Evolutionary conservation across 2,329 filamentous ascomycete genomes (phyloP).

Genomic region (Cercospora nicotianae): DNA sequence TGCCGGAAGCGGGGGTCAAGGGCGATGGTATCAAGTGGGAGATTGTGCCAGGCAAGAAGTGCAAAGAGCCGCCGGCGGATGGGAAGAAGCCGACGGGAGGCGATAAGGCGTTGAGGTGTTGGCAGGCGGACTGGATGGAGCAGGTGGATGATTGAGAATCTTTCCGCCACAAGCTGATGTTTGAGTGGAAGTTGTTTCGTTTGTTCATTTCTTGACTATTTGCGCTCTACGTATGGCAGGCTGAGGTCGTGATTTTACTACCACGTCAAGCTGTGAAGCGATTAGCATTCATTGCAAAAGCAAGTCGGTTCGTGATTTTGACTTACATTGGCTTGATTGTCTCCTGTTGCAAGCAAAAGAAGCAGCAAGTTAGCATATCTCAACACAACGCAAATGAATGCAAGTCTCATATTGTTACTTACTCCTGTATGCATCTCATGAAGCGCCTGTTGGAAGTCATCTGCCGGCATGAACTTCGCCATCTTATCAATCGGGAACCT

Average conservation of each 20-base stretch:
- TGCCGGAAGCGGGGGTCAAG: neutral
- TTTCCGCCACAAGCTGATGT: neutral
- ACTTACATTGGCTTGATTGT: slow-evolving; percentile 45
- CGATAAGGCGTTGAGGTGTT: neutral
- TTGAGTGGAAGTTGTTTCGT: neutral
- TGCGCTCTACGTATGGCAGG: neutral
- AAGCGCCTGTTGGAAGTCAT: slow-evolving; percentile 44
- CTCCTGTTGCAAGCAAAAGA: slow-evolving; percentile 8
- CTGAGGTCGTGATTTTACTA: slow-evolving; percentile 19
- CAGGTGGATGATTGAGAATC: neutral
- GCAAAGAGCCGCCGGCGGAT: neutral
- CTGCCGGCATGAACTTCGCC: slow-evolving; percentile 47
- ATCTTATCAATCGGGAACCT: slow-evolving; percentile 51
- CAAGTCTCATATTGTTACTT: neutral
- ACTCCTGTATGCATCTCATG: slow-evolving; percentile 45
- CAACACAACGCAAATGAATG: neutral
- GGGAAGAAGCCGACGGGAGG: neutral
- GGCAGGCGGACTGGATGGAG: neutral
- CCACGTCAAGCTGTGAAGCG: slow-evolving; percentile 38
- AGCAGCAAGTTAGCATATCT: slow-evolving; percentile 5
- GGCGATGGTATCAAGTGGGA: neutral
- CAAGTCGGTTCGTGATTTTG: neutral
- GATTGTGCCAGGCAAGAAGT: neutral
- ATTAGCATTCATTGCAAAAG: neutral
- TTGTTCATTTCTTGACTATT: neutral